Evolutionary conservation across 179 eudicot genomes (phyloP), one percentile per base, ranked within the genome.

Genomic region (Corrigiola litoralis): DNA sequence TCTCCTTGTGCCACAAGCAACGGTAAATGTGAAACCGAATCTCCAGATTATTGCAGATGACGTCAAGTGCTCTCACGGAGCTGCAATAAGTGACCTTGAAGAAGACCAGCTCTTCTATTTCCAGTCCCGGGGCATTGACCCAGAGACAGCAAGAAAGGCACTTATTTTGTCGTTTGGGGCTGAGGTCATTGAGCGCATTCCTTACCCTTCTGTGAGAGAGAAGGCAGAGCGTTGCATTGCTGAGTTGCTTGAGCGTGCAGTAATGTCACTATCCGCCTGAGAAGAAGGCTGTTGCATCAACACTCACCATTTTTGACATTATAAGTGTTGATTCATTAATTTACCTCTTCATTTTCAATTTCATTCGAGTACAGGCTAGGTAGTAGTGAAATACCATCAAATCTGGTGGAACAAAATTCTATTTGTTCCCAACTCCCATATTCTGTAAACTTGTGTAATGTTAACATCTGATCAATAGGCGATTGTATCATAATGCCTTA

Each of bases 11-110:
- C 99, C 96, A 47, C 89, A 95, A 48, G 97, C 97, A 57, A 90
- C 97, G 0, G 90, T 94, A 2, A 94, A 94, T 68, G 83, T 86
- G 47, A 90, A 90, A 65, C 99, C 97, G 0, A 90, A 90, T 69
- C 94, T 94, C 57, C 95, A 90, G 71, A 94, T 94, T 44, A 82
- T 87, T 4, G 99, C 99, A 0, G 97, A 94, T 75, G 95, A 94
- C 68, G 98, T 92, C 41, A 87, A 90, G 75, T 94, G 99, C 60
- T 88, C 97, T 12, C 99, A 94, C 66, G 99, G 99, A 67, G 97
- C 96, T 64, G 88, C 97, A n/a, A 88, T 90, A 2, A 81, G 99
- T 68, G 95, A 91, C 65, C 73, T 91, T 37, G 99, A 94, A 78
- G 97, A 91, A 17, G 76, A 85, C 71, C 97, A 88, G 61, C 83